Evolutionary conservation across 2,329 filamentous ascomycete genomes (phyloP).

Genomic region (Plenodomus tracheiphilus): DNA sequence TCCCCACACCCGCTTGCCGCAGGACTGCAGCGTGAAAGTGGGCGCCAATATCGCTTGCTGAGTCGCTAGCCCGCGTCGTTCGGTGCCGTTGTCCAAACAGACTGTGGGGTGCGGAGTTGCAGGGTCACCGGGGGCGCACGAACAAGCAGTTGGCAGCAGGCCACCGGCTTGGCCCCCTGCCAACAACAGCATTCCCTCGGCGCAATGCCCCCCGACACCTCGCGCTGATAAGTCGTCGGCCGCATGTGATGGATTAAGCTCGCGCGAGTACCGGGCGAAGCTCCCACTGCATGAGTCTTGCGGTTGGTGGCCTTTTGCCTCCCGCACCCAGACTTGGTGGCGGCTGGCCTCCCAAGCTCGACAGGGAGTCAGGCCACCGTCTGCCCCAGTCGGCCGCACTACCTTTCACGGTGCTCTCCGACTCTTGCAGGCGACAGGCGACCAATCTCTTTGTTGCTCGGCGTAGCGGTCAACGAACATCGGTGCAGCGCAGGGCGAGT

Average conservation of each 20-base stretch:
- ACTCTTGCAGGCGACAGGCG: neutral
- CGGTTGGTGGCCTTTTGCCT: conserved; percentile 28
- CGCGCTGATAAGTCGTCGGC: conserved; percentile 15
- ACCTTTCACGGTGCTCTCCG: conserved; percentile 9
- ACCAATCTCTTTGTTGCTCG: conserved; percentile 4
- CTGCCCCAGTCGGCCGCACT: conserved; percentile 9
- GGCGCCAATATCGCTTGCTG: conserved; percentile 11
- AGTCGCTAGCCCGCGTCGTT: conserved; percentile 16
- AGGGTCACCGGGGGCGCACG: conserved; percentile 14
- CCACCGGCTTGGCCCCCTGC: conserved; percentile 25
- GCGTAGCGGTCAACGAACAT: conserved; percentile 16
- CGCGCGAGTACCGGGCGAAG: conserved; percentile 22
- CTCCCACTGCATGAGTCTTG: conserved; percentile 7
- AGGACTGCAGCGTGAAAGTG: conserved; percentile 7
- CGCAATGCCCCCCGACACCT: conserved; percentile 22
- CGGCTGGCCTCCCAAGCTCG: conserved; percentile 8
- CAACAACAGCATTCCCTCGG: conserved; percentile 19
- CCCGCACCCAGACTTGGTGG: conserved; percentile 16
- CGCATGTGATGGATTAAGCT: conserved; percentile 24
- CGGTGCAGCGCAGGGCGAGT: conserved; percentile 25
- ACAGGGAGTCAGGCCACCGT: conserved; percentile 7
- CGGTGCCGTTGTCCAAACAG: conserved; percentile 17
- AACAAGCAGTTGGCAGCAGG: conserved; percentile 26
- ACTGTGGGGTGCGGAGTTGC: conserved; percentile 20
- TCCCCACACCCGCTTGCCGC: conserved; percentile 13